Evolutionary conservation across 208 protist species (phyloP).

Genomic region (Tritrichomonas musculus): DNA sequence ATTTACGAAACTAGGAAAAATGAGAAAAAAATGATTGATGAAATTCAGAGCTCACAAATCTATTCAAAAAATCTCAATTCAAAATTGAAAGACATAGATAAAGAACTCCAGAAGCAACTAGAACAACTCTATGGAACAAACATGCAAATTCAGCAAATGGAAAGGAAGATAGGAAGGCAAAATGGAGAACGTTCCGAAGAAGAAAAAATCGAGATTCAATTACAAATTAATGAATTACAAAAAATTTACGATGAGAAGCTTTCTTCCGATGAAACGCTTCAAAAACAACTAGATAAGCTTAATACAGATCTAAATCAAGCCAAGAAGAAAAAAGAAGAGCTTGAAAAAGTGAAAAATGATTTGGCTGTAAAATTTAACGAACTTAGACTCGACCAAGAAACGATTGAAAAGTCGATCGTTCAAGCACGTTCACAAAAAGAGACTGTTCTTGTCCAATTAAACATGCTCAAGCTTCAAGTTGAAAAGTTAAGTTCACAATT

Average conservation of each 20-base stretch:
- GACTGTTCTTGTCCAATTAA: background rate
- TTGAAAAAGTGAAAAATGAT: background rate
- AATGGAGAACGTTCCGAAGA: background rate
- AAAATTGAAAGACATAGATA: background rate
- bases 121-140: background rate
- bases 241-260: background rate
- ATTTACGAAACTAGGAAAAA: background rate
- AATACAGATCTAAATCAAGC: background rate
- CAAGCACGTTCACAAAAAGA: background rate
- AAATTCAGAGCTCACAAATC: background rate
- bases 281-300: background rate
- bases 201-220: background rate
- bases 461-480: background rate
- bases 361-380: background rate
- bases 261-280: background rate
- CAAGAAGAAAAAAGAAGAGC: background rate
- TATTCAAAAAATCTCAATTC: background rate
- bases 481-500: background rate
- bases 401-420: background rate
- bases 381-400: background rate
- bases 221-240: background rate
- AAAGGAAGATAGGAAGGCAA: background rate
- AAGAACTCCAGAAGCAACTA: background rate
- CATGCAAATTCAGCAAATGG: background rate
- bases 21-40: background rate